Conservation (phyloP, 2,329 filamentous ascomycete genomes). For the Sclerotiophoma versabilis region DNA sequence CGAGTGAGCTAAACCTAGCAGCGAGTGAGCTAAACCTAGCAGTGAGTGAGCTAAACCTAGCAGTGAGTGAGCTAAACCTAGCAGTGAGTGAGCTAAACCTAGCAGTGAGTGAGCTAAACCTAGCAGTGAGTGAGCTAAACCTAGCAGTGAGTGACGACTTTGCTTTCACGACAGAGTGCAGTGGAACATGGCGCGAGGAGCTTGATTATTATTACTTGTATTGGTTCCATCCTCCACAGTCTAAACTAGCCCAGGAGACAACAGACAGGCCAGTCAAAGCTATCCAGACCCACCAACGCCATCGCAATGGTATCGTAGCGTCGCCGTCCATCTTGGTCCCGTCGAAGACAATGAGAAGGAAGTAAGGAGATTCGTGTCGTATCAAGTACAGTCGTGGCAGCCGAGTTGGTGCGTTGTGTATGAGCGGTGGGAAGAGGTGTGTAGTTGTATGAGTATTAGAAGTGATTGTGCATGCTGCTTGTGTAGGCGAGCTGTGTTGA, state of each 20-base stretch:
- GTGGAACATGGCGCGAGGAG: too few relatives aligned
- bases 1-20: too few relatives aligned
- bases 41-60: too few relatives aligned
- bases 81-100: too few relatives aligned
- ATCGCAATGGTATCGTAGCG: slow-evolving; percentile 6
- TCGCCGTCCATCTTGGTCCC: neutral
- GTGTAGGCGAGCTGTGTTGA: neutral
- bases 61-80: too few relatives aligned
- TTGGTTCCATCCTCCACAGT: neutral
- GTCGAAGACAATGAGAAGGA: neutral
- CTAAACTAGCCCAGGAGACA: too few relatives aligned
- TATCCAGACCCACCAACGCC: slow-evolving; percentile 10
- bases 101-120: too few relatives aligned
- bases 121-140: too few relatives aligned
- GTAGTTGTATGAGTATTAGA: neutral
- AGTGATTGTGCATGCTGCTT: neutral
- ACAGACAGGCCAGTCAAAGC: neutral
- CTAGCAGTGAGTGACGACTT: too few relatives aligned
- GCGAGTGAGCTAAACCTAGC: too few relatives aligned
- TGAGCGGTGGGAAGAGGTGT: neutral
- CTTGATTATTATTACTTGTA: neutral
- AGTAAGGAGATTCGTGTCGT: slow-evolving; percentile 14
- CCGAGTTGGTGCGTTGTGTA: neutral
- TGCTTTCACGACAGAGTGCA: too few relatives aligned
- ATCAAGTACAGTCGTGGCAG: slow-evolving; percentile 14